Evolutionary conservation across 345 rosid genomes (phyloP), one percentile per base, ranked within the genome.

Genomic region (Barbarea vulgaris): DNA sequence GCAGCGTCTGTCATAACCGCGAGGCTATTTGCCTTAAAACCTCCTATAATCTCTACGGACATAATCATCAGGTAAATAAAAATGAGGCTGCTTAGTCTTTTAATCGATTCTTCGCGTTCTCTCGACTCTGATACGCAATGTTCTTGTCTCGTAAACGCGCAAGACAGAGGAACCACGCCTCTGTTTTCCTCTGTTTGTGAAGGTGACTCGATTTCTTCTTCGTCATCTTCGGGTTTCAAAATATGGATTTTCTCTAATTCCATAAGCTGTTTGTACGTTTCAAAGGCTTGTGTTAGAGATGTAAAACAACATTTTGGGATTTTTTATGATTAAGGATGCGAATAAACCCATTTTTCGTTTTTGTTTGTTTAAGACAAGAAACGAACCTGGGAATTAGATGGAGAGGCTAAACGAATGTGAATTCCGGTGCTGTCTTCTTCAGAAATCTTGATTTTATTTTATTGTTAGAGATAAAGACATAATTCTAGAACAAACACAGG

Each of bases 1-100:
- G 89, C 96, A 60, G 98, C 97, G 77, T 93, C 97, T 0, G 97
- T 82, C 50, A 93, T 80, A 6, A 88, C 85, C 24, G 97, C 97
- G 21, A 93, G 89, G 42, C 96, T 93, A 80, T 91, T 85, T 21
- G 98, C 92, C 76, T 87, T 87, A 10, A 84, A 27, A 7, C 96
- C 97, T 21, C 98, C 98, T 7, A 87, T 52, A 36, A 93, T 75
- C 79, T 93, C 93, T 33, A 87, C 88, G 0, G 73, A 51, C 93
- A 89, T 89, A 4, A 84, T 87, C 5, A 87, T 31, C 15, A 80
- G 37, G 57, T 83, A 87, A 54, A 85, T 73, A 22, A 84, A 42
- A 7, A 93, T 82, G 36, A 93, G 81, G 31, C 83, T 83, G 11
- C 41, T 64, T 24, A 93, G 88, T 75, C 86, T 90, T 21, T 18